Evolutionary conservation across 1,139 yeast species (phyloP).

Genomic region (Candida sp.): DNA sequence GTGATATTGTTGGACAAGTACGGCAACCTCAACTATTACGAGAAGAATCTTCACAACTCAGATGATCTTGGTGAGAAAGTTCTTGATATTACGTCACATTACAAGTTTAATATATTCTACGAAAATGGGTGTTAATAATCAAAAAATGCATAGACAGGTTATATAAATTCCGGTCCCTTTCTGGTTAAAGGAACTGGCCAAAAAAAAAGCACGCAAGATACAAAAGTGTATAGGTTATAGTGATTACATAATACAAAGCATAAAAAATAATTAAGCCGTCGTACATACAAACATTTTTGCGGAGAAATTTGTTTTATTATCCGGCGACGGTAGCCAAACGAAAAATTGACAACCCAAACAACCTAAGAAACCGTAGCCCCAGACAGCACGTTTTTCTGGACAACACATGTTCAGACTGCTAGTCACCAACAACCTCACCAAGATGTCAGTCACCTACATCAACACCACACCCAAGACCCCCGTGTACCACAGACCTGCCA

Average conservation of each 20-base stretch:
- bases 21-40: conserved; percentile 47
- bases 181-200: too few relatives aligned
- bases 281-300: too few relatives aligned
- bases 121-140: conserved; percentile 2
- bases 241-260: too few relatives aligned
- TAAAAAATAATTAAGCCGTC: too few relatives aligned
- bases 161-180: not conserved
- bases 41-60: conserved; percentile 35
- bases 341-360: too few relatives aligned
- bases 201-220: not conserved
- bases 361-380: too few relatives aligned
- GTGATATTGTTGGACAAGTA: conserved; percentile 61
- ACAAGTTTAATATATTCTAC: conserved; percentile 13
- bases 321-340: too few relatives aligned
- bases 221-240: not conserved
- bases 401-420: not conserved
- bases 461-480: conserved; percentile 29
- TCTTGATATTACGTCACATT: conserved; percentile 13
- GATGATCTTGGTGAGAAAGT: conserved; percentile 21
- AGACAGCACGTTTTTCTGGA: too few relatives aligned
- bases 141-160: not conserved
- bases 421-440: not conserved
- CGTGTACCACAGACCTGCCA: conserved; percentile 25
- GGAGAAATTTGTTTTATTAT: too few relatives aligned
- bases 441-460: conserved; percentile 12